A percentile compares a stretch with the other conserved stretches of the same genome.
These are phyloP conservation scores for Ichthyophthirius multifiliis DNA, from an alignment of 169 alveolate genomes.

Conservation along the genomic window DNA sequence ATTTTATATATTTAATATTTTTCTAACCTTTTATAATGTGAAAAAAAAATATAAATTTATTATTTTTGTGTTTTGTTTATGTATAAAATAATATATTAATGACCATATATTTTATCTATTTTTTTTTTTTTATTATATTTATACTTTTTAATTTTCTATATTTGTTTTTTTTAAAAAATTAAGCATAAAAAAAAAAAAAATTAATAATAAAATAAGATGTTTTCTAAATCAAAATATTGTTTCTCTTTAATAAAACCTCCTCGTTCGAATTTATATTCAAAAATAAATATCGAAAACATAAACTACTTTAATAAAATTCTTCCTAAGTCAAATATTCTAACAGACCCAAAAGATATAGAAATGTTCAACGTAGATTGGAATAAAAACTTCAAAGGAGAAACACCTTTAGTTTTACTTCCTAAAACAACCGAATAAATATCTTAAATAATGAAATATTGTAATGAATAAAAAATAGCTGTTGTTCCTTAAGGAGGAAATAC, in stretches of 20 bases:
- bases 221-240: no score
- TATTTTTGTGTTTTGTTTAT: no score
- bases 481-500: slow-evolving; percentile 88
- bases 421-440: slow-evolving; percentile 59
- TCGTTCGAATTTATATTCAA: neutral
- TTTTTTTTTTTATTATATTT: no score
- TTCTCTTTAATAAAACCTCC: neutral
- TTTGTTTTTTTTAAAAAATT: no score
- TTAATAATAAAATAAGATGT: no score
- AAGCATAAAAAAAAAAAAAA: no score
- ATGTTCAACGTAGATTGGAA: slow-evolving; percentile 62
- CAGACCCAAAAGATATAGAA: neutral
- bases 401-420: slow-evolving; percentile 68
- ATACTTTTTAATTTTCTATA: no score
- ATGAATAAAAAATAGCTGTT: slow-evolving; percentile 59
- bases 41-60: no score
- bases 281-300: neutral
- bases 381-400: slow-evolving; percentile 49
- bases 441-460: slow-evolving; percentile 61
- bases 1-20: no score
- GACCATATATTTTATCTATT: no score
- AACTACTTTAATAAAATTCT: neutral
- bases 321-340: neutral
- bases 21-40: no score
- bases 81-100: no score